Evolutionary conservation across 805 yeast genomes (phyloP).

Genomic region (Lipomyces chichibuensis): DNA sequence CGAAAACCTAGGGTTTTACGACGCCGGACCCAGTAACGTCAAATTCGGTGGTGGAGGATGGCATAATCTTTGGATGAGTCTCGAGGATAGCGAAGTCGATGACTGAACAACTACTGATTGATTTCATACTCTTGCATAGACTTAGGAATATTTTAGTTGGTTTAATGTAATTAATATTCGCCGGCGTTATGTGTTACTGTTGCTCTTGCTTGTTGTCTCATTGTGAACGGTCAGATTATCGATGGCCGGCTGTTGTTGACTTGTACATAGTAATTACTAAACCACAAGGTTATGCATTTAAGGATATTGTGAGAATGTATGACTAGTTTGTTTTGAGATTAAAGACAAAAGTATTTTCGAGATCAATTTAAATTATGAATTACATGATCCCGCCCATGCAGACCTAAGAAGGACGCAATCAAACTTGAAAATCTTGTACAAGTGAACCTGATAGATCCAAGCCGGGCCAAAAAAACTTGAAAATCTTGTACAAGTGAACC

Average conservation of each 20-base stretch:
- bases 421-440: too few relatives aligned
- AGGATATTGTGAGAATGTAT: too few relatives aligned
- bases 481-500: too few relatives aligned
- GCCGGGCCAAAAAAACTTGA: not conserved
- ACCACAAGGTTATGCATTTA: too few relatives aligned
- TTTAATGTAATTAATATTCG: not conserved
- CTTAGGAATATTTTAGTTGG: not conserved
- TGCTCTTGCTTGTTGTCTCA: not conserved
- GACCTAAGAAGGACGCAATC: too few relatives aligned
- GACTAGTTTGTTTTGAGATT: too few relatives aligned
- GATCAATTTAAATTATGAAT: too few relatives aligned
- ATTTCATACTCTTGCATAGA: not conserved
- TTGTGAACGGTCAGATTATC: too few relatives aligned
- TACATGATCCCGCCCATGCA: too few relatives aligned
- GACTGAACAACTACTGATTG: conserved; percentile 40
- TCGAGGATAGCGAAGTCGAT: conserved; percentile 50
- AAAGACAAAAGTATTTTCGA: too few relatives aligned
- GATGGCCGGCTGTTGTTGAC: not conserved
- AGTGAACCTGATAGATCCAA: too few relatives aligned
- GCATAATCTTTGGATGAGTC: conserved; percentile 53
- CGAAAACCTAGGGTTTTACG: conserved; percentile 73
- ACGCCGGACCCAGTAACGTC: conserved; percentile 66
- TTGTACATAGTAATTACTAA: not conserved
- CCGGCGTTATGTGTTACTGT: not conserved
- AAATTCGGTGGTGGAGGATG: conserved; percentile 61